Evolutionary conservation across 176 grass and related monocot species (phyloP).

Genomic region (Triticum dicoccoides): DNA sequence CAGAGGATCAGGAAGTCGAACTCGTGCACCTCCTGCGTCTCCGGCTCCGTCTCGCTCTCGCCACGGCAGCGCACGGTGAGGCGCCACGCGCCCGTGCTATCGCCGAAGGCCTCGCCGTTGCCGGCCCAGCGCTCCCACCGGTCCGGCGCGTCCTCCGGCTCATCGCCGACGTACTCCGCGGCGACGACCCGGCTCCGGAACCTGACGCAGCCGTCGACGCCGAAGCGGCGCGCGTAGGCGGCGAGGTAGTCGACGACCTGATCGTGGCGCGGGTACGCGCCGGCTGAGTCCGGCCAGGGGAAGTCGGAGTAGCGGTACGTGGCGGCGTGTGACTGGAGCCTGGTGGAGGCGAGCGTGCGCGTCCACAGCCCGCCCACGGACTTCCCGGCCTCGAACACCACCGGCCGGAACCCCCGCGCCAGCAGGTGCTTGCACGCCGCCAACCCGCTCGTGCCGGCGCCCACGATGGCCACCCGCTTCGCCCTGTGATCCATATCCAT

Average conservation of each 20-base stretch:
- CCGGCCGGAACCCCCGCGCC: too few species aligned
- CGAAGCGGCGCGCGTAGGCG: constrained; percentile 64
- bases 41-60: too few species aligned
- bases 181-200: constrained; percentile 38
- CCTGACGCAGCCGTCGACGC: constrained; percentile 42
- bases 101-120: too few species aligned
- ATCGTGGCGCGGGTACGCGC: constrained; percentile 7
- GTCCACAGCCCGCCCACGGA: constrained; percentile 55
- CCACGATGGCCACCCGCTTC: background rate
- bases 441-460: too few species aligned
- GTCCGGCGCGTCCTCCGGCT: background rate
- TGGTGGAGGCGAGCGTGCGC: constrained; percentile 45
- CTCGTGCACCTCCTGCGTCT: too few species aligned
- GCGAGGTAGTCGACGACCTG: too few species aligned
- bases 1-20: too few species aligned
- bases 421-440: too few species aligned
- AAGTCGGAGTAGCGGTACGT: constrained; percentile 62
- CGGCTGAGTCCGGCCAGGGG: constrained; percentile 57
- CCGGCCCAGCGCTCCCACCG: constrained; percentile 50
- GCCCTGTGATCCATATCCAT: constrained; percentile 18
- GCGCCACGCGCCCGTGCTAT: too few species aligned
- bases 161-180: constrained; percentile 32
- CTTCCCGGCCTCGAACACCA: background rate
- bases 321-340: constrained; percentile 37
- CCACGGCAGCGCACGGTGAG: too few species aligned